Base-by-base conservation (phyloP, 306 rosid species). In the Elaeagnus macrophylla region DNA sequence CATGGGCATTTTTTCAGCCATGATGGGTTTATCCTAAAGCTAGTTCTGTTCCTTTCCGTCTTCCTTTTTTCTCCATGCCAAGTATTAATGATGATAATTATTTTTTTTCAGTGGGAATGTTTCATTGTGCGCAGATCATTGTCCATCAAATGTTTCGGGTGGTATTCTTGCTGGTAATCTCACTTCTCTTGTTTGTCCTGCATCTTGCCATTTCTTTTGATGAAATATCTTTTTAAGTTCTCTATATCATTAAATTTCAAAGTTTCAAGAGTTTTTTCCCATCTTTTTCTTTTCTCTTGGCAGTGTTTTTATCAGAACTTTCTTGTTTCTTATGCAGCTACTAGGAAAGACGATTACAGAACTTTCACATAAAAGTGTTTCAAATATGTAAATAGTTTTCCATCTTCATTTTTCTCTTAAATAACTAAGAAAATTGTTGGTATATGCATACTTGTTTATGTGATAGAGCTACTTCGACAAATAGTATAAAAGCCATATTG, bases 101-200 rank as follows among this genome's bases (percentile, higher is more conserved):
- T 49, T 64, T 57, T 59, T 70, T 64, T 72, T 61, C 94, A 86
- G 97, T 69, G 97, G 97, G 74, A 83, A 72, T 76, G 69, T 90
- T 75, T 74, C 91, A 10, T 71, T 83, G 83, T 61, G 32, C 60
- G 77, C 81, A 49, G 95, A 72, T 69, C 75, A 74, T 48, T 49
- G 64, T 64, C 68, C 87, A 6, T 72, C 91, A 20, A 73, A 71
- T 59, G 79, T 90, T 42, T 69, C 55, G 63, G 97, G 97, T 72
- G 97, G 97, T 69, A 83, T 90, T 73, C 89, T 90, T 77, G 97
- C 97, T 66, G 97, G 97, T 90, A 78, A 68, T 66, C 55, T 70
- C 49, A 55, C 50, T 57, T 13, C 53, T 43, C 65, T 59, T n/a
- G 18, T 54, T 66, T 58, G 25, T 64, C 67, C 64, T 69, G 75